A percentile compares a stretch with the other conserved stretches of the same genome.
These are phyloP conservation scores for Conidiobolus coronatus DNA, from an alignment of 371 early-diverging fungal genomes.

Conservation along the genomic window DNA sequence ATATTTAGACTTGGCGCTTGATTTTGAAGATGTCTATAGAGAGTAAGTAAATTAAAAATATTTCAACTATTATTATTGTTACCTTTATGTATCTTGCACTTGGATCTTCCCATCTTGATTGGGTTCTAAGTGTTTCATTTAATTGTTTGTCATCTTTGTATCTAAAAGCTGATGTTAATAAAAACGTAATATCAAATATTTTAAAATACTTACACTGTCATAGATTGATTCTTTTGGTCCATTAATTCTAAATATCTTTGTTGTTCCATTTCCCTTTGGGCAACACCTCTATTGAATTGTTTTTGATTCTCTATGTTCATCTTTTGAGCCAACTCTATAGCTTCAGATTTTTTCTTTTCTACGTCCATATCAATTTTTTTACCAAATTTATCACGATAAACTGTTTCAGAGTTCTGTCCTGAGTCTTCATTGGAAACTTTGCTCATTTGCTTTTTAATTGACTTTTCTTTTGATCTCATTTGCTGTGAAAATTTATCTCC, in stretches of 20 bases:
- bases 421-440: too few relatives aligned
- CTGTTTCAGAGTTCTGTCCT: constrained; percentile 32
- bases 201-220: constrained; percentile 22
- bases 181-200: neutral
- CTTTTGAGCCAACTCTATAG: constrained; percentile 23
- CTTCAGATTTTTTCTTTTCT: constrained; percentile 30
- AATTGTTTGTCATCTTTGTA: constrained; percentile 35
- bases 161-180: constrained; percentile 9
- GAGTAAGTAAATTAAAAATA: constrained; percentile 8
- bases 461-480: too few relatives aligned
- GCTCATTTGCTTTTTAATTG: too few relatives aligned
- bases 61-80: constrained; percentile 3
- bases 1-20: constrained; percentile 12
- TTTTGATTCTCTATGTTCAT: constrained; percentile 31
- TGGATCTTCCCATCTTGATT: constrained; percentile 40
- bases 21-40: constrained; percentile 4
- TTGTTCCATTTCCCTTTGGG: constrained; percentile 32
- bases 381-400: constrained; percentile 54
- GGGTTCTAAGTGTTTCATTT: constrained; percentile 29
- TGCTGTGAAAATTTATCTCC: too few relatives aligned
- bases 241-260: constrained; percentile 17
- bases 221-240: constrained; percentile 29
- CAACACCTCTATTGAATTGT: constrained; percentile 36
- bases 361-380: constrained; percentile 40
- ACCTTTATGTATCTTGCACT: constrained; percentile 34